These are phyloP conservation scores for Helminthosporium solani DNA, from an alignment of 2,329 filamentous ascomycete genomes.

Conservation along the genomic window DNA sequence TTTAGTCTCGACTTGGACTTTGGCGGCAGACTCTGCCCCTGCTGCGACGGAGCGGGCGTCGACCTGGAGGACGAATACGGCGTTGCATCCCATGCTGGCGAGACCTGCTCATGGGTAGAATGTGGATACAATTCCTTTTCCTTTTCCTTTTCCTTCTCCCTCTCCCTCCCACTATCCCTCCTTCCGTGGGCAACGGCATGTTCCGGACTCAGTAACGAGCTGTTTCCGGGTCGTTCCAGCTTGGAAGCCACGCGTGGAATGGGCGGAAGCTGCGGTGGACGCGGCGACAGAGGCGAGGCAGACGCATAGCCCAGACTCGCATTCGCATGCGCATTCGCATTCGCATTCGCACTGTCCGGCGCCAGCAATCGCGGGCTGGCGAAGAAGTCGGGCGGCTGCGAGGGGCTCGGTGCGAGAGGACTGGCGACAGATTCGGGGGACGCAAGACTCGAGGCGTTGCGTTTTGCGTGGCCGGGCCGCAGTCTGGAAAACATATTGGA, in stretches of 20 bases:
- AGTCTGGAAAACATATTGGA: slow-evolving; percentile 45
- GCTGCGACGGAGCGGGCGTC: slow-evolving; percentile 34
- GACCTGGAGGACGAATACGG: slow-evolving; percentile 28
- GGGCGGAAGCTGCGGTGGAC: slow-evolving; percentile 42
- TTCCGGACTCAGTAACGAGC: slow-evolving; percentile 11
- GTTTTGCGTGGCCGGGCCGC: slow-evolving; percentile 41
- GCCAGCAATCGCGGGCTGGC: slow-evolving; percentile 36
- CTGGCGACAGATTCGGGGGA: slow-evolving; percentile 35
- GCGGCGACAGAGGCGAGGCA: slow-evolving; percentile 40
- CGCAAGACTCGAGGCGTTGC: slow-evolving; percentile 38
- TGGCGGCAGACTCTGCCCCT: slow-evolving; percentile 27
- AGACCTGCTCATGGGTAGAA: slow-evolving; percentile 17
- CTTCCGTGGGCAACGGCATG: background rate
- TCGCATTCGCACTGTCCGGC: slow-evolving; percentile 27
- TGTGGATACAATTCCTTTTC: too few relatives aligned
- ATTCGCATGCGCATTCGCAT: too few relatives aligned
- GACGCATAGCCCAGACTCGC: slow-evolving; percentile 26
- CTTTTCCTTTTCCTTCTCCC: too few relatives aligned
- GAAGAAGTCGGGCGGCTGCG: slow-evolving; percentile 32
- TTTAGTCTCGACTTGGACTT: slow-evolving; percentile 55
- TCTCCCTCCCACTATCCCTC: slow-evolving; percentile 3
- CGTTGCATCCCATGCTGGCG: slow-evolving; percentile 26
- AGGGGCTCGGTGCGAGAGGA: slow-evolving; percentile 30
- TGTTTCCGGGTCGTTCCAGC: slow-evolving; percentile 23
- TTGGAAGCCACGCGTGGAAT: slow-evolving; percentile 42